Evolutionary conservation across 1,284 basidiomycete species (phyloP).

Genomic region (Schizophyllum amplum): DNA sequence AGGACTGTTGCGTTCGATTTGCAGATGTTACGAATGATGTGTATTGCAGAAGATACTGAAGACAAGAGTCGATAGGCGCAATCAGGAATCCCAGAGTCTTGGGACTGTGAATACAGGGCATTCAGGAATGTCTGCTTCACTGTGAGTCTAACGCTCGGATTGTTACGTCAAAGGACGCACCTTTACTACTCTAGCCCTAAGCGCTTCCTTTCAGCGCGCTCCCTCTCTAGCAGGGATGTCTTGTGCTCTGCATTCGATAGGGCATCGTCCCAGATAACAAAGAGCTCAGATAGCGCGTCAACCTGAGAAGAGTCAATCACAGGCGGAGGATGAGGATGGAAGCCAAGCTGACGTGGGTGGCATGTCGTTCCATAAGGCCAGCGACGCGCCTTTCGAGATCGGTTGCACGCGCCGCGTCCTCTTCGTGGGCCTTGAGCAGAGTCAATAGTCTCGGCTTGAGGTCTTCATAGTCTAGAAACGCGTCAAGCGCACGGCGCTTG

Average conservation of each 20-base stretch:
- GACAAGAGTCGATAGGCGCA: not conserved
- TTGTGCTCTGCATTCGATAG: slow-evolving; percentile 55
- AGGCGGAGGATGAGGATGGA: not conserved
- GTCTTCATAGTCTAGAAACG: slow-evolving; percentile 45
- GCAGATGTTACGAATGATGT: not conserved
- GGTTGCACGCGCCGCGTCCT: slow-evolving; percentile 45
- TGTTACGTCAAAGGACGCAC: not conserved
- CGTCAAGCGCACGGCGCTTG: not conserved
- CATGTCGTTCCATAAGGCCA: slow-evolving; percentile 54
- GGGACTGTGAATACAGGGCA: too few relatives aligned
- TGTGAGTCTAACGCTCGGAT: not conserved
- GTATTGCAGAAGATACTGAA: not conserved
- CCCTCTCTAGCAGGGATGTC: slow-evolving; percentile 45
- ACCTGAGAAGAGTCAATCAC: slow-evolving; percentile 35
- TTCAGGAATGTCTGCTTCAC: not conserved
- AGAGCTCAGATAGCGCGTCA: slow-evolving; percentile 69
- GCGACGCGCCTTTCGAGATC: slow-evolving; percentile 59
- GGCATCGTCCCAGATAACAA: slow-evolving; percentile 73
- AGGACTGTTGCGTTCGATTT: not conserved
- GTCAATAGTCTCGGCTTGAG: slow-evolving; percentile 53
- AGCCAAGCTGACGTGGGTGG: slow-evolving; percentile 46
- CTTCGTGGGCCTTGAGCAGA: slow-evolving; percentile 48
- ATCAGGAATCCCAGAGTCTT: too few relatives aligned
- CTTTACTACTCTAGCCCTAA: slow-evolving; percentile 37
- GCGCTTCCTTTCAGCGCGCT: slow-evolving; percentile 44